Conservation (phyloP, 2,329 filamentous ascomycete genomes). For the Penicillium sp. region DNA sequence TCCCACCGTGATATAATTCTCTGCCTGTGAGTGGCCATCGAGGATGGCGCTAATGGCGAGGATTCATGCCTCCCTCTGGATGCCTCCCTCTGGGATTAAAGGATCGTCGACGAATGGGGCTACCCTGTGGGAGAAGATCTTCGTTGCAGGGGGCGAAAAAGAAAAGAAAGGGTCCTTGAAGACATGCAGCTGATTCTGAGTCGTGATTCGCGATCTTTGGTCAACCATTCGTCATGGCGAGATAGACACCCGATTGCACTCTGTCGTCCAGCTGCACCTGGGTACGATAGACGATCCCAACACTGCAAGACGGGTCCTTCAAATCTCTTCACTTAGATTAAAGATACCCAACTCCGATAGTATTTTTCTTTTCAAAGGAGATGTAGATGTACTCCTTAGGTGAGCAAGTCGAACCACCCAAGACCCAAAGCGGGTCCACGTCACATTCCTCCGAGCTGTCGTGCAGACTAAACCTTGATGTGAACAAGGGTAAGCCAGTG, state of each 20-base stretch:
- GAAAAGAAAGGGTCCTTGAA: not conserved
- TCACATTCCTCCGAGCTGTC: conserved; percentile 5
- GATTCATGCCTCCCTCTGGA: not conserved
- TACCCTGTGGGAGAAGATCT: not conserved
- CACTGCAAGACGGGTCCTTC: not conserved
- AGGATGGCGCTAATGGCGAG: not conserved
- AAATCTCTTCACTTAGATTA: not conserved
- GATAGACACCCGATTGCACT: not conserved
- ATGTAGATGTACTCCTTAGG: not conserved
- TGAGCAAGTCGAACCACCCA: not conserved
- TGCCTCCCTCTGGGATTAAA: not conserved
- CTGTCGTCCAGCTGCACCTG: not conserved
- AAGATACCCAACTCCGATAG: not conserved
- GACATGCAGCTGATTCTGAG: not conserved
- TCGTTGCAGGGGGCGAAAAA: not conserved
- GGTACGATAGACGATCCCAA: not conserved
- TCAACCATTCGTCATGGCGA: not conserved
- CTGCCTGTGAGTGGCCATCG: not conserved
- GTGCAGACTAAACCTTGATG: not conserved
- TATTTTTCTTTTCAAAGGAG: not conserved
- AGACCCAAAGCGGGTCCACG: not conserved
- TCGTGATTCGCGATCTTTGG: not conserved
- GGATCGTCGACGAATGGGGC: conserved; percentile 1
- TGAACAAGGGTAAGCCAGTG: not conserved
- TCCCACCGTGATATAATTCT: not conserved